Conservation (phyloP, 1,284 basidiomycete genomes). For the Moesziomyces parantarcticus region DNA sequence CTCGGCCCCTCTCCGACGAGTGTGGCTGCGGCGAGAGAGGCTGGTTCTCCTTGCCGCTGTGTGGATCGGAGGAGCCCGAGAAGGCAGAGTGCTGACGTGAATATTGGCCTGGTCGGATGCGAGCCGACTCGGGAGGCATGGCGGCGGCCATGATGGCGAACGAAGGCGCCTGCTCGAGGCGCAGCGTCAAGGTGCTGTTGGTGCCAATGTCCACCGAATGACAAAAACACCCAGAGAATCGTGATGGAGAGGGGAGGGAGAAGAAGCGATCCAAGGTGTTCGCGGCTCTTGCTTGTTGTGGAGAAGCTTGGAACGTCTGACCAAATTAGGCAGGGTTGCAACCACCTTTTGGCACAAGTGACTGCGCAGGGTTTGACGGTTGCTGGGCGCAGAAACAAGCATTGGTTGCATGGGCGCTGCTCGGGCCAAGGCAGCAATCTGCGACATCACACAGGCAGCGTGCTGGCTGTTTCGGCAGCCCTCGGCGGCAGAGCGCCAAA, state of each 20-base stretch:
- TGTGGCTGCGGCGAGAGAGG: constrained; percentile 13
- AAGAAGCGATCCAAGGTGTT: not conserved
- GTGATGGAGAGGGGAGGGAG: constrained; percentile 6
- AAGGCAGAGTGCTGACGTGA: constrained; percentile 31
- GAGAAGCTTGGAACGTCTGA: not conserved
- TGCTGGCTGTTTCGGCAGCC: no score
- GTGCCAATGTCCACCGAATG: not conserved
- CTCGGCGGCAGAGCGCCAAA: no score
- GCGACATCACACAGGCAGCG: no score
- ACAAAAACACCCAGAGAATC: not conserved
- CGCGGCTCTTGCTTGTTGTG: constrained; percentile 13
- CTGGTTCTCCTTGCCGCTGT: constrained; percentile 41
- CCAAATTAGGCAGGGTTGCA: constrained; percentile 22
- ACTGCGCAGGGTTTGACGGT: constrained; percentile 13
- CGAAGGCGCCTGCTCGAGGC: constrained; percentile 9
- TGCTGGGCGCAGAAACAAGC: constrained; percentile 29
- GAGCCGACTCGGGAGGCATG: constrained; percentile 20
- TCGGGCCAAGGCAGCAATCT: no score
- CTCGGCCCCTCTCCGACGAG: constrained; percentile 8
- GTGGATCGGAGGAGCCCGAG: constrained; percentile 7
- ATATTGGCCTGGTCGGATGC: constrained; percentile 46
- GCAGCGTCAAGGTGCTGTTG: not conserved
- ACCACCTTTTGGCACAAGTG: not conserved
- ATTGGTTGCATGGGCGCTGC: constrained; percentile 18
- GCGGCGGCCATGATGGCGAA: constrained; percentile 29